Evolutionary conservation across 2,329 filamentous ascomycete species (phyloP), one percentile per base, ranked within the genome.

Genomic region (Akanthomyces uredinophilus): DNA sequence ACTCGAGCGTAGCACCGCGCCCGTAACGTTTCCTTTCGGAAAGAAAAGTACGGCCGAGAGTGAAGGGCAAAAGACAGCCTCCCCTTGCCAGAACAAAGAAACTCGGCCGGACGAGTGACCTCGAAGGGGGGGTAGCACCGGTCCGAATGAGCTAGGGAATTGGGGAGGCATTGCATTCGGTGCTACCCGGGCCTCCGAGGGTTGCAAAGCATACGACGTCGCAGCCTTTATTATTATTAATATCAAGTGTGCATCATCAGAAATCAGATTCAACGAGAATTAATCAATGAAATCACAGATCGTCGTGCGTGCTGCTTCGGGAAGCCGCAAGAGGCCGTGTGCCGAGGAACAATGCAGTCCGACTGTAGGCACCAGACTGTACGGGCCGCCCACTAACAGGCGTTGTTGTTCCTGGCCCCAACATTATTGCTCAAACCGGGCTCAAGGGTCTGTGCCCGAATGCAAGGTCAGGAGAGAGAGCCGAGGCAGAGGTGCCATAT

Each of bases 71-170:
- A 18, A 13, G 7, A 35, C 4, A 35, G 10, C 1, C 32, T n/a
- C n/a, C 32, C 32, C 32, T 35, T 35, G 32, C 32, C 32, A 39
- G 6, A 24, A 39, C 8, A 32, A 37, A 39, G 10, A 52, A 20
- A 39, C 27, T 41, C 32, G 51, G n/a, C n/a, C 51, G 51, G 51
- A 54, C 35, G 35, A 54, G n/a, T 54, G 51, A 41, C 51, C 51
- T 41, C 22, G 35, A 39, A 29, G 20, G n/a, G n/a, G n/a, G n/a
- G 43, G 54, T 49, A 49, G 54, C 43, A 49, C n/a, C 29, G 43
- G 43, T 49, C 43, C 41, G 44, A 57, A 49, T 47, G 43, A 8
- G 18, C 54, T 37, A 32, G 29, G 54, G 29, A 49, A 16, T 14
- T 13, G 37, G 37, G 29, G 54, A 43, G 8, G n/a, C n/a, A n/a